These are phyloP conservation scores for Berberis thunbergii DNA, from an alignment of 164 flowering plant genomes.

Conservation along the genomic window DNA sequence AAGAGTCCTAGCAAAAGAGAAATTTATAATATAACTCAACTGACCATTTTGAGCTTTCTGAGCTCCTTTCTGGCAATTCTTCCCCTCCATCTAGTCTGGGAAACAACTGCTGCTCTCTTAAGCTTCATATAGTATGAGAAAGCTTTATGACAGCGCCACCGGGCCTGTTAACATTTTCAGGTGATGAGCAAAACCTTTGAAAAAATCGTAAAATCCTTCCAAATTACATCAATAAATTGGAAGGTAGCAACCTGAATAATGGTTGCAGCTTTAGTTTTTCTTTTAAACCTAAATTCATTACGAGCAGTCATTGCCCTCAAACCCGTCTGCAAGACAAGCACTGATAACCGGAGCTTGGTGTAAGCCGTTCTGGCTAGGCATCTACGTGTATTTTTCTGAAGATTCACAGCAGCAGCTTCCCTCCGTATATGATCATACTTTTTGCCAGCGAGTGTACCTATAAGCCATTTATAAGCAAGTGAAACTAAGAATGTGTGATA, in stretches of 20 bases:
- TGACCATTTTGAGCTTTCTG: constrained; percentile 50
- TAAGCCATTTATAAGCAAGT: constrained; percentile 36
- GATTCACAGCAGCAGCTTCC: constrained; percentile 59
- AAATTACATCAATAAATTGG: background rate
- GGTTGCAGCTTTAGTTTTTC: constrained; percentile 45
- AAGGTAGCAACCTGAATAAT: constrained; percentile 49
- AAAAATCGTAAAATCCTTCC: background rate
- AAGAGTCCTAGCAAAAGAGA: background rate
- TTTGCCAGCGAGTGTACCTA: constrained; percentile 62
- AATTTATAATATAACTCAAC: background rate
- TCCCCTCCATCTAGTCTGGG: constrained; percentile 70
- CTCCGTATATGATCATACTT: constrained; percentile 31
- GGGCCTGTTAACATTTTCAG: constrained; percentile 39
- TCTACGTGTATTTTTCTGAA: constrained; percentile 59
- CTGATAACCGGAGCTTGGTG: constrained; percentile 25
- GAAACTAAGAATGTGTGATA: constrained; percentile 28
- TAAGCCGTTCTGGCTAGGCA: constrained; percentile 37
- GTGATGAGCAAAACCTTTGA: background rate
- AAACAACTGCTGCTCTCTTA: constrained; percentile 38
- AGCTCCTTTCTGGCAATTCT: constrained; percentile 44
- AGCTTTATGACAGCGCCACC: constrained; percentile 58
- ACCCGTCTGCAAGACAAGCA: constrained; percentile 54
- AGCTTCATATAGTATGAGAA: constrained; percentile 47
- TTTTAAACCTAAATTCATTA: constrained; percentile 43
- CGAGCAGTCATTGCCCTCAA: constrained; percentile 63